Evolutionary conservation across 2,329 filamentous ascomycete genomes (phyloP), one percentile per base, ranked within the genome.

Genomic region (Xylaria multiplex): DNA sequence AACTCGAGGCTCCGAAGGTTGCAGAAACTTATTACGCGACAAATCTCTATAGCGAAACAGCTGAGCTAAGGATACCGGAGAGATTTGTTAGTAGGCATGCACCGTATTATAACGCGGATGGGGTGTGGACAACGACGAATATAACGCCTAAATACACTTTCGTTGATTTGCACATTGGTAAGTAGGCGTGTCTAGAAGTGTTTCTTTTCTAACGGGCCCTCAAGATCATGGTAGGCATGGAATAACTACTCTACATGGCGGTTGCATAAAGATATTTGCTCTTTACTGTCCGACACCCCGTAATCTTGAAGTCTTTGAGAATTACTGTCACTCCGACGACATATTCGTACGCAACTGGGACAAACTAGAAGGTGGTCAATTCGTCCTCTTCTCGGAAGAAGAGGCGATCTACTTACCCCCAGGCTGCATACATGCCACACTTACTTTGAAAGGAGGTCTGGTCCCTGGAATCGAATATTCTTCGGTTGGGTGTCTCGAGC

Each of bases 331-430:
- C 6, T 54, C 52, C 7, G 13, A 54, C 19, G 35, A 5, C 2
- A 14, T 22, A 4, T 42, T 42, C 16, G 16, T 54, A 7, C n/a
- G 24, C 5, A 3, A 16, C 19, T 11, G 14, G 16, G 35, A 11
- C 19, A 9, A 42, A 19, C 52, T 54, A 13, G 35, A 54, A 54
- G 52, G 52, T 4, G 52, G 52, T 6, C 11, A 40, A 27, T 54
- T 54, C 3, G 22, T n/a, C 16, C 11, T 54, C 19, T 14, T 14
- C 6, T 24, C 50, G 40, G 50, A 54, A 27, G 52, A 54, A 9
- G n/a, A 42, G n/a, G 52, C 52, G 9, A 54, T 54, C 9, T 54
- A 54, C 35, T 14, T 54, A 6, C 50, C 32, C 2, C 52, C 52
- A 14, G 52, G 52, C 35, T 42, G 35, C 27, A 42, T 42, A 2